These are phyloP conservation scores for Mollisiaceae sp. DNA, from an alignment of 2,329 filamentous ascomycete genomes.

Conservation along the genomic window DNA sequence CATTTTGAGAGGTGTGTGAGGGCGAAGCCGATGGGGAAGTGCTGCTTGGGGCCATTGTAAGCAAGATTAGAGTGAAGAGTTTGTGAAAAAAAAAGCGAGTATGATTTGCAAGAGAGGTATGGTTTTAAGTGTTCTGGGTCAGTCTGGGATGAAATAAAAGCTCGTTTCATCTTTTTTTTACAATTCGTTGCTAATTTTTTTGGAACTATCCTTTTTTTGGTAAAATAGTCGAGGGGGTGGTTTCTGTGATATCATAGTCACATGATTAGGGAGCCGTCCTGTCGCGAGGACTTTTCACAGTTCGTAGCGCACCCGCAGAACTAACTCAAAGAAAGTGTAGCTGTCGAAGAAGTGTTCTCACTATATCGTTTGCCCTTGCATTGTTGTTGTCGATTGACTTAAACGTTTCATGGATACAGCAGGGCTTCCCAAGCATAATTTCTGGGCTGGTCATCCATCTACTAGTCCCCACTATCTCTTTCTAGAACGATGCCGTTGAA, in stretches of 20 bases:
- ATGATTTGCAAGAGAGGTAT: background rate
- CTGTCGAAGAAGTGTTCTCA: too few species aligned
- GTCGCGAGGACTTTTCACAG: background rate
- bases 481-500: conserved; percentile 43
- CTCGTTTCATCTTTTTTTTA: conserved; percentile 9
- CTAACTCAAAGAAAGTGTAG: background rate
- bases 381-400: background rate
- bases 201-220: conserved; percentile 32
- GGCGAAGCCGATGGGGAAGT: conserved; percentile 13
- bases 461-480: conserved; percentile 58
- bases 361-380: background rate
- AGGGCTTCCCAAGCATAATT: conserved; percentile 44
- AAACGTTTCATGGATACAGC: background rate
- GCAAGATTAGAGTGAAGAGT: background rate
- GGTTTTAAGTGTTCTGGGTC: background rate
- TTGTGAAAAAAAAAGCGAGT: background rate
- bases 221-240: conserved; percentile 37
- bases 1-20: conserved; percentile 10
- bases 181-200: conserved; percentile 21
- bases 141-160: conserved; percentile 21
- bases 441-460: conserved; percentile 54
- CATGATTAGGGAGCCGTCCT: background rate
- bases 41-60: conserved; percentile 32
- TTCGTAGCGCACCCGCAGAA: too few species aligned
- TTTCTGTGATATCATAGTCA: background rate